Base-by-base conservation (phyloP, 75 land plant genomes). In the Selaginella moellendorffii region DNA sequence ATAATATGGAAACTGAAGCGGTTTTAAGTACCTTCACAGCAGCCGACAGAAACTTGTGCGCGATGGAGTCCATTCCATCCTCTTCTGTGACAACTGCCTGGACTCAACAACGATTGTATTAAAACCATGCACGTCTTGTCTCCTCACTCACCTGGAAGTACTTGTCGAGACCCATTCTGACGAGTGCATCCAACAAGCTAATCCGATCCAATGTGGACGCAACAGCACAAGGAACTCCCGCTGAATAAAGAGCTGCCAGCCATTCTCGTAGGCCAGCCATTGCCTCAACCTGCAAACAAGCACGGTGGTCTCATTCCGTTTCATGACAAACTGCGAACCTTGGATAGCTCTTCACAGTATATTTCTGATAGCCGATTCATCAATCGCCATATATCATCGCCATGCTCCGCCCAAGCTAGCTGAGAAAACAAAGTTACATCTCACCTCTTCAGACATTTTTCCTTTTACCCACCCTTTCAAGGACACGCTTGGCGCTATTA, bases 1-100 rank as follows among this genome's bases (percentile, higher is more conserved):
- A 17, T 22, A 29, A 63, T 22, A 19, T 62, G 64, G 61, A 28
- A 29, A 2, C 26, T 10, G 25, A 66, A 53, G 36, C 12, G 62
- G 24, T 14, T 5, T 56, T 23, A 51, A 18, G 28, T 36, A 88
- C 95, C 95, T 93, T 93, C 53, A 93, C 76, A 52, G 98, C 87
- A 65, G 98, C 98, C n/a, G 98, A 93, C 28, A 93, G 95, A 68
- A 85, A 89, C 69, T 80, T 83, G 65, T 89, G 98, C 63, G 98
- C 98, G 51, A 85, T 93, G 18, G 98, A 89, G 54, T 93, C 96
- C 98, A 93, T 93, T 28, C 96, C 98, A 68, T 93, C 98, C 72
- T 93, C 98, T 63, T 88, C 97, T 23, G 96, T 72, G 21, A 93
- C 87, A 61, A 93, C 31, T 28, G 96, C 87, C 85, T 88, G 73